Conservation (phyloP, 1,284 basidiomycete genomes). For the Fistulinella cinereoalba region DNA sequence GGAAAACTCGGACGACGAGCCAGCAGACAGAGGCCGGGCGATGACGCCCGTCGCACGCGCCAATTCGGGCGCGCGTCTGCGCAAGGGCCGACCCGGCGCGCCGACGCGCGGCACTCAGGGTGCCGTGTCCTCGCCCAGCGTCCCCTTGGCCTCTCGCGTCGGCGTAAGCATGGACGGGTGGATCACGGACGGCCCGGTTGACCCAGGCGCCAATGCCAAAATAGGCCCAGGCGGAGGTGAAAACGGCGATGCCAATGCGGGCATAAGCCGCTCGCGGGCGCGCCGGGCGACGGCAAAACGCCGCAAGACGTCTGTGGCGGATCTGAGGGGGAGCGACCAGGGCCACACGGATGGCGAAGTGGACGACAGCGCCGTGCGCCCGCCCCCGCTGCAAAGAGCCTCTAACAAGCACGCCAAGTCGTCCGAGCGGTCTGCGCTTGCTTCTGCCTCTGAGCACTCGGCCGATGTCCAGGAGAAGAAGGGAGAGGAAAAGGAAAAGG, state of each 20-base stretch:
- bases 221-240: too few relatives aligned
- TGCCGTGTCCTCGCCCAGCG: neutral
- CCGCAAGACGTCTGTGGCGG: conserved; percentile 21
- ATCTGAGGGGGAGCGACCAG: conserved; percentile 25
- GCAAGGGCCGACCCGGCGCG: conserved; percentile 22
- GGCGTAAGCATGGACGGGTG: conserved; percentile 19
- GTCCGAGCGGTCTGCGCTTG: neutral
- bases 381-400: too few relatives aligned
- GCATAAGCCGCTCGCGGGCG: conserved; percentile 2
- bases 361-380: too few relatives aligned
- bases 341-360: conserved; percentile 30
- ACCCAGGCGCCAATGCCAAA: too few relatives aligned
- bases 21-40: neutral
- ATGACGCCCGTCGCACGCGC: neutral
- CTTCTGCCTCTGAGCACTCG: neutral
- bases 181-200: conserved; percentile 17
- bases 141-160: neutral
- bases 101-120: neutral
- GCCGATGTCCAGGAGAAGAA: neutral
- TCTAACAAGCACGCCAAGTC: too few relatives aligned
- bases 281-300: conserved; percentile 8
- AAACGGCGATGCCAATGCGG: neutral
- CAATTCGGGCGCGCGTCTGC: conserved; percentile 14
- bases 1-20: conserved; percentile 11
- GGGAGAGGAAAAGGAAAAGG: neutral